Percentiles rank a stretch among this genome's conserved stretches.
These are phyloP conservation scores for Microcyclospora tardicrescens DNA, from an alignment of 2,329 filamentous ascomycete genomes.

Conservation along the genomic window DNA sequence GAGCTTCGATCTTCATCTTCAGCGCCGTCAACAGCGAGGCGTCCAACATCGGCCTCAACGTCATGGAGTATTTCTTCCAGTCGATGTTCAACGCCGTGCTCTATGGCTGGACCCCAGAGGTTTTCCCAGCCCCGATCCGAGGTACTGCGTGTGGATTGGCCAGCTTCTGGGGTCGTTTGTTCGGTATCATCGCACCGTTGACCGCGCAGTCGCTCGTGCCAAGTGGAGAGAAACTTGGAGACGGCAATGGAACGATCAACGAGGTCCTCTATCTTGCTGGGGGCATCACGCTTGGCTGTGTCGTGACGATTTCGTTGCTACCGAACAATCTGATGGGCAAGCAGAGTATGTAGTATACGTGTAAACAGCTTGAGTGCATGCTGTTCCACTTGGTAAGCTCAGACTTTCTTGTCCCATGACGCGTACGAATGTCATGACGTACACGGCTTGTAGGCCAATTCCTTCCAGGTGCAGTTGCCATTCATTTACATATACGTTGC, in stretches of 20 bases:
- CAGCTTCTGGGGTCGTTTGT: constrained; percentile 46
- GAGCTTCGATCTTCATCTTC: constrained; percentile 33
- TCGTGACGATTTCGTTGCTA: constrained; percentile 38
- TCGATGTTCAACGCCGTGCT: constrained; percentile 40
- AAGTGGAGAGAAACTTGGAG: constrained; percentile 7
- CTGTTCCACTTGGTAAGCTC: no score
- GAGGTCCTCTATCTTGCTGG: constrained; percentile 43
- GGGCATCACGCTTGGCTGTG: constrained; percentile 40
- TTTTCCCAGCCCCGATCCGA: constrained; percentile 38
- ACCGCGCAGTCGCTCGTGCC: constrained; percentile 37
- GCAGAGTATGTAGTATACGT: constrained; percentile 19
- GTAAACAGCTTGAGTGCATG: no score
- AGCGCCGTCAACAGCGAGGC: constrained; percentile 32
- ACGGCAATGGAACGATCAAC: constrained; percentile 4
- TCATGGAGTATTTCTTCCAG: constrained; percentile 43
- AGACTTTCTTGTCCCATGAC: no score
- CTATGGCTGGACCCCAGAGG: constrained; percentile 41
- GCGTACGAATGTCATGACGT: no score
- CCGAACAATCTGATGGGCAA: constrained; percentile 28
- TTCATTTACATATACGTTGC: no score
- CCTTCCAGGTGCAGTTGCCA: no score
- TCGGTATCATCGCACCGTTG: constrained; percentile 45
- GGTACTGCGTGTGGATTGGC: constrained; percentile 43
- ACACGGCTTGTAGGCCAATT: no score
- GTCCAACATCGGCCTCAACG: constrained; percentile 36